Percentiles rank a stretch among this genome's conserved stretches.
Evolutionary conservation across 306 rosid species (phyloP).

Genomic region (Trifolium subterraneum): DNA sequence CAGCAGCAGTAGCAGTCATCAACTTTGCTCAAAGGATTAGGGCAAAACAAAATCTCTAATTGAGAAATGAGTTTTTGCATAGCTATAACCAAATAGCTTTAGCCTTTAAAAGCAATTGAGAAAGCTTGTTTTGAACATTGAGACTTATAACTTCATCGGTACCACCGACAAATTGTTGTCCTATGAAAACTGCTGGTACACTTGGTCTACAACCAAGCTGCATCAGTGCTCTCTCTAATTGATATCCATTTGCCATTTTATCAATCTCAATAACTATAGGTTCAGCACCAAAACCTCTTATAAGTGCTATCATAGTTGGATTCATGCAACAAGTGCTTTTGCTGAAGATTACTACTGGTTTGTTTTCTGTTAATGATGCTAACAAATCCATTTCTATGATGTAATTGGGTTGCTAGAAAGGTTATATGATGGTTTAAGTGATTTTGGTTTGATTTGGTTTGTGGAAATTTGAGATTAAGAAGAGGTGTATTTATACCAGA

Average conservation of each 20-base stretch:
- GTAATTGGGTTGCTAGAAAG: constrained; percentile 11
- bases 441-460: constrained; percentile 41
- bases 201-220: constrained; percentile 63
- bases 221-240: constrained; percentile 55
- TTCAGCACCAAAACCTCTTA: constrained; percentile 60
- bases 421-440: constrained; percentile 9
- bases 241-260: constrained; percentile 56
- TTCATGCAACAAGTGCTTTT: constrained; percentile 60
- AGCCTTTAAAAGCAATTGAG: constrained; percentile 60
- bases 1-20: background rate
- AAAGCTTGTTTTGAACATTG: constrained; percentile 63
- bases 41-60: background rate
- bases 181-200: constrained; percentile 75
- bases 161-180: constrained; percentile 72
- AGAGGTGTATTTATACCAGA: constrained; percentile 52
- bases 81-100: constrained; percentile 54
- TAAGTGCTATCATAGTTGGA: constrained; percentile 57
- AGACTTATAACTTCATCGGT: constrained; percentile 61
- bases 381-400: constrained; percentile 57
- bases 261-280: constrained; percentile 60
- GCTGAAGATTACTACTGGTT: constrained; percentile 80
- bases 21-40: background rate
- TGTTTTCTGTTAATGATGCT: constrained; percentile 59
- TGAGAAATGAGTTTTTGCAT: background rate
- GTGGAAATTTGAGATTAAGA: constrained; percentile 38